Evolutionary conservation across 306 rosid genomes (phyloP).

Genomic region (Ceratonia siliqua): DNA sequence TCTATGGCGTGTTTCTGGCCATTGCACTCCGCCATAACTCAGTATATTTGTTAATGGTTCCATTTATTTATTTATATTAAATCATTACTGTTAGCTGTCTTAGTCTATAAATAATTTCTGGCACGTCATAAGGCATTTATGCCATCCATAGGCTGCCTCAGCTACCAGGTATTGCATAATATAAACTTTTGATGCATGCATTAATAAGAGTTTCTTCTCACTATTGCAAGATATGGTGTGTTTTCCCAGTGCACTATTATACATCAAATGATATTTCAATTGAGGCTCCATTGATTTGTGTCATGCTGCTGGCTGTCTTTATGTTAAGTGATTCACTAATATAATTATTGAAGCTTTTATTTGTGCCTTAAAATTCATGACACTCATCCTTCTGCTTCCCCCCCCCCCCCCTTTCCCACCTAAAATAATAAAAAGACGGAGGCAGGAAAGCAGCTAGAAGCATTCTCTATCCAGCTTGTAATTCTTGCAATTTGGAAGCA

Average conservation of each 20-base stretch:
- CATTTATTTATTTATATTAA: background rate
- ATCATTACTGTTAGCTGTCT: background rate
- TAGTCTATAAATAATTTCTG: background rate
- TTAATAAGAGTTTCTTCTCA: background rate
- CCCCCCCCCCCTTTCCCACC: slow-evolving; percentile 6
- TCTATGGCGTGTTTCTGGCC: background rate
- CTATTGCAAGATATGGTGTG: background rate
- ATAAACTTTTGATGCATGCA: background rate
- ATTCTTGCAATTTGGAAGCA: slow-evolving; percentile 99
- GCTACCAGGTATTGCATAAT: background rate
- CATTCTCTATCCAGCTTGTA: slow-evolving; percentile 94
- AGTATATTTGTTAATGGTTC: background rate
- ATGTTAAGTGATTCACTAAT: no score
- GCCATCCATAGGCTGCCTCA: background rate
- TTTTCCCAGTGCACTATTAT: background rate
- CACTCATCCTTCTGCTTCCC: slow-evolving; percentile 13
- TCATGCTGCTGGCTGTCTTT: slow-evolving; percentile 27
- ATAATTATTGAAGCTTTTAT: slow-evolving; percentile 24
- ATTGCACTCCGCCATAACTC: background rate
- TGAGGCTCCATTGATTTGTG: background rate
- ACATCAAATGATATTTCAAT: background rate
- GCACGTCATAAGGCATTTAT: no score
- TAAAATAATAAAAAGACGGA: slow-evolving; percentile 49
- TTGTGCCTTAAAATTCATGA: background rate
- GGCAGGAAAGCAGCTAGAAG: slow-evolving; percentile 78